Percentiles rank a stretch among this genome's conserved stretches.
These are phyloP conservation scores for Globisporangium spiculum DNA, from an alignment of 352 stramenopile species.

Conservation along the genomic window DNA sequence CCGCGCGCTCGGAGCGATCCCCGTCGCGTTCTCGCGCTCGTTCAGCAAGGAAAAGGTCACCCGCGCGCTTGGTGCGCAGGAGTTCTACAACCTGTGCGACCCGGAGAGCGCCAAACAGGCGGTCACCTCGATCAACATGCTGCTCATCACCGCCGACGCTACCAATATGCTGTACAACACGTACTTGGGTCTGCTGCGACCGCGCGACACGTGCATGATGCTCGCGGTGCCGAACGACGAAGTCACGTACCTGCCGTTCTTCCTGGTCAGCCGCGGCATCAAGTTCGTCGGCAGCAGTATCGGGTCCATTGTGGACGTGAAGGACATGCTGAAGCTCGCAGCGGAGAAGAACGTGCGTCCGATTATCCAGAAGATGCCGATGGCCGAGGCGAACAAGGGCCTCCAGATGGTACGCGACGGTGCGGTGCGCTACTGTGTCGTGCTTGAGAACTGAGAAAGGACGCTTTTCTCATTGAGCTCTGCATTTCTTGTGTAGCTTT, in stretches of 20 bases:
- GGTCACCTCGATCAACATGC: slow-evolving; percentile 45
- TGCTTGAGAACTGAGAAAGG: slow-evolving; percentile 34
- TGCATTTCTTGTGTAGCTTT: not conserved
- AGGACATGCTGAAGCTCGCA: slow-evolving; percentile 87
- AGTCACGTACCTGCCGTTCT: slow-evolving; percentile 51
- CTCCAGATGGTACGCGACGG: slow-evolving; percentile 36
- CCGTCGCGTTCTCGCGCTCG: slow-evolving; percentile 65
- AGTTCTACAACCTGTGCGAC: slow-evolving; percentile 49
- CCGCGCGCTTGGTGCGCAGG: slow-evolving; percentile 47
- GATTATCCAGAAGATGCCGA: slow-evolving; percentile 52
- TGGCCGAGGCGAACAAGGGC: slow-evolving; percentile 43
- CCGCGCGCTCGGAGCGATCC: slow-evolving; percentile 18
- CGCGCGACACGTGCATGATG: slow-evolving; percentile 57
- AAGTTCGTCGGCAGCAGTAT: slow-evolving; percentile 72
- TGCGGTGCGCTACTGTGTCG: slow-evolving; percentile 38
- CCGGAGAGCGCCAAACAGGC: slow-evolving; percentile 30
- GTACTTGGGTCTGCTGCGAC: slow-evolving; percentile 52
- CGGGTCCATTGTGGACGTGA: slow-evolving; percentile 76
- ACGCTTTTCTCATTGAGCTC: not conserved
- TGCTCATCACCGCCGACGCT: slow-evolving; percentile 74
- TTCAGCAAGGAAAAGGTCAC: slow-evolving; percentile 54
- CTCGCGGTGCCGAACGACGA: slow-evolving; percentile 62
- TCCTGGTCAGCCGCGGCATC: slow-evolving; percentile 36
- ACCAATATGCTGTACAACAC: slow-evolving; percentile 39
- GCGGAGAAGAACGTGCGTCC: slow-evolving; percentile 55